Evolutionary conservation across 495 filamentous ascomycete genomes (phyloP).

Genomic region (Lentithecium fluviatile): DNA sequence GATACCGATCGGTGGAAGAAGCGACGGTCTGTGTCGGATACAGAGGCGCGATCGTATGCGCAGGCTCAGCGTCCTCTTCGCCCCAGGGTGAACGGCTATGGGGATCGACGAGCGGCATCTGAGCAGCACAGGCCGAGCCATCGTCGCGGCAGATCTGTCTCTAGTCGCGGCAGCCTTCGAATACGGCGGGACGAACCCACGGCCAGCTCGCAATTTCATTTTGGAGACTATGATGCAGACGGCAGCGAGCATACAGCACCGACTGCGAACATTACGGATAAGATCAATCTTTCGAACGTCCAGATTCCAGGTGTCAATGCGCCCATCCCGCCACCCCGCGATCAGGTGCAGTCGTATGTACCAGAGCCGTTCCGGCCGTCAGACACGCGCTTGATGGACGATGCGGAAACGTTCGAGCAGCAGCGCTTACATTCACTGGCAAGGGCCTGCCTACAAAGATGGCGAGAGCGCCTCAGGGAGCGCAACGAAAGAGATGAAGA

Average conservation of each 20-base stretch:
- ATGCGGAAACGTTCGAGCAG: constrained; percentile 60
- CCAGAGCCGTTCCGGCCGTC: constrained; percentile 45
- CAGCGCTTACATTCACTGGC: constrained; percentile 31
- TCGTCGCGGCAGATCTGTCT: constrained; percentile 19
- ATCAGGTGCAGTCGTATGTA: constrained; percentile 38
- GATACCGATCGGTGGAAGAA: constrained; percentile 38
- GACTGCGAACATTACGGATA: constrained; percentile 11
- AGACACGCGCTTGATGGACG: constrained; percentile 55
- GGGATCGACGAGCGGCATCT: constrained; percentile 4
- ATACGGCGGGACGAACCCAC: constrained; percentile 12
- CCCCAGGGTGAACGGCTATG: constrained; percentile 25
- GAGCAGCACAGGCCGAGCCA: constrained; percentile 5
- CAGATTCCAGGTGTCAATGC: constrained; percentile 29
- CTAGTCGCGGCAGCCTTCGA: constrained; percentile 26
- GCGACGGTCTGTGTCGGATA: constrained; percentile 39
- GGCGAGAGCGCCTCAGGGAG: constrained; percentile 44
- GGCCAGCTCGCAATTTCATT: not conserved
- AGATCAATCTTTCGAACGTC: constrained; percentile 13
- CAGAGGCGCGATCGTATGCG: constrained; percentile 12
- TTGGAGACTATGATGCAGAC: constrained; percentile 21
- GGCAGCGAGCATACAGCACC: constrained; percentile 22
- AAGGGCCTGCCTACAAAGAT: constrained; percentile 13
- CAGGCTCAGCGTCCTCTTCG: constrained; percentile 28
- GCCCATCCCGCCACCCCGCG: constrained; percentile 33
- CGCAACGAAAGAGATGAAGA: constrained; percentile 46